phyloP scores from a whole-genome alignment of 257 asterid species.

The Rhazya stricta region DNA sequence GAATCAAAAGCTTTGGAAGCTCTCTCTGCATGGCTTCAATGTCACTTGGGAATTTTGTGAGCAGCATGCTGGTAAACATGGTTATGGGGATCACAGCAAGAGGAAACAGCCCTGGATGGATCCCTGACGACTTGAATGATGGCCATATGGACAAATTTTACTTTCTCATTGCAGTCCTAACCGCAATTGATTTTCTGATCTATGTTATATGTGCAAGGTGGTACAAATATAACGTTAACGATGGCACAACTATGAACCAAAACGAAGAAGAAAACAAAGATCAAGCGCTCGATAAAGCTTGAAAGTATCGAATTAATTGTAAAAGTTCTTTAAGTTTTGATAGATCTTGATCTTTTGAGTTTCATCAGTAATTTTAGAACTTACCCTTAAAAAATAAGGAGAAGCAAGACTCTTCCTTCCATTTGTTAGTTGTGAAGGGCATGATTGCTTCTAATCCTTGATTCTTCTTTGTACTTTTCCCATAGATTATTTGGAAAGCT shows the following conservation, averaged over 20 bases:
- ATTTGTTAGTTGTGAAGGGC: background rate
- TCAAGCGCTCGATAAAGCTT: background rate
- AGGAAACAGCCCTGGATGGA: conserved; percentile 51
- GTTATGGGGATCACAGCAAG: conserved; percentile 53
- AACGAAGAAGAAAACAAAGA: background rate
- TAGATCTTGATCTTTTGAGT: background rate
- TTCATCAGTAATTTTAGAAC: background rate
- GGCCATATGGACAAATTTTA: conserved; percentile 66
- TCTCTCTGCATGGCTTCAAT: conserved; percentile 81
- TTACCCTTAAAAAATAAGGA: background rate
- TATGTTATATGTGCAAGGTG: conserved; percentile 51
- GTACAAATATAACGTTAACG: conserved; percentile 37
- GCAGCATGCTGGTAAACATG: conserved; percentile 55
- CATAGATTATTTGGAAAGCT: background rate
- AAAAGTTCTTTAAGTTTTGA: background rate
- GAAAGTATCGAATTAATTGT: background rate
- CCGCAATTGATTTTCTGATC: conserved; percentile 42
- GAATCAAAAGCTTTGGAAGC: conserved; percentile 75
- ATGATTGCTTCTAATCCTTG: background rate
- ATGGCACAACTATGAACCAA: background rate
- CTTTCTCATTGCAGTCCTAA: conserved; percentile 44
- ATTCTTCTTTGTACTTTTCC: background rate
- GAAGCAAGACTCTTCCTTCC: background rate
- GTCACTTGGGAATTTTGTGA: conserved; percentile 64
- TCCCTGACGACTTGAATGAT: conserved; percentile 48